Percentiles rank a stretch among this genome's conserved stretches.
Evolutionary conservation across 2,329 filamentous ascomycete species (phyloP).

Genomic region (Hypoxylon sp.): DNA sequence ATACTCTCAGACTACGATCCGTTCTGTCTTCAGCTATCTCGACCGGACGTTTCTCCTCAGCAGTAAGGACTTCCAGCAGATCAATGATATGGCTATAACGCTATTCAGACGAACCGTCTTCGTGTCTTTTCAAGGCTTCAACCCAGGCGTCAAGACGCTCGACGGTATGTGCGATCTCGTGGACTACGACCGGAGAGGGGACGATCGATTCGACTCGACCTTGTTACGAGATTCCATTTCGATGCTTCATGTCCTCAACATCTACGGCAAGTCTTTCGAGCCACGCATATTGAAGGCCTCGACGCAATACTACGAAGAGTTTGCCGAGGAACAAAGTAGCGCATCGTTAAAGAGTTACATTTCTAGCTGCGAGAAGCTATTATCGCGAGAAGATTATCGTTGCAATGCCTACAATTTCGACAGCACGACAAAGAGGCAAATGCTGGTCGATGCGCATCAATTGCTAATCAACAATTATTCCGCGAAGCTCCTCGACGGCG

Average conservation of each 20-base stretch:
- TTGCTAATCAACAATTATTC: conserved; percentile 75
- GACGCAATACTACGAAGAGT: conserved; percentile 70
- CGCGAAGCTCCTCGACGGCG: conserved; percentile 68
- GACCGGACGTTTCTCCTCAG: conserved; percentile 88
- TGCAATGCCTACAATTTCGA: conserved; percentile 86
- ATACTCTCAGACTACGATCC: conserved; percentile 64
- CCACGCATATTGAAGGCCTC: conserved; percentile 74
- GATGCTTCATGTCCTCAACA: conserved; percentile 84
- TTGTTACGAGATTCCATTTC: conserved; percentile 79
- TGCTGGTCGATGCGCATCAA: conserved; percentile 76
- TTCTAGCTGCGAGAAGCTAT: conserved; percentile 69
- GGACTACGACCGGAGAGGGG: conserved; percentile 70
- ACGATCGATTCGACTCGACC: conserved; percentile 63
- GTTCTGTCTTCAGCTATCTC: conserved; percentile 92
- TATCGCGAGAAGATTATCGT: conserved; percentile 75
- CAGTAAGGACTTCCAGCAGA: conserved; percentile 71
- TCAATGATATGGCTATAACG: conserved; percentile 81
- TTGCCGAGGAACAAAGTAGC: conserved; percentile 71
- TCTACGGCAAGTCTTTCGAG: conserved; percentile 84
- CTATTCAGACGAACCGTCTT: conserved; percentile 74
- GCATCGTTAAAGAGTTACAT: conserved; percentile 79
- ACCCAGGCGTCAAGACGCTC: conserved; percentile 51
- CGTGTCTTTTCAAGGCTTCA: conserved; percentile 42
- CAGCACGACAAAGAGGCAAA: conserved; percentile 78
- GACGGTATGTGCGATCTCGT: conserved; percentile 79